phyloP scores from a whole-genome alignment of 2,329 filamentous ascomycete species.

The Ramularia endophylla region DNA sequence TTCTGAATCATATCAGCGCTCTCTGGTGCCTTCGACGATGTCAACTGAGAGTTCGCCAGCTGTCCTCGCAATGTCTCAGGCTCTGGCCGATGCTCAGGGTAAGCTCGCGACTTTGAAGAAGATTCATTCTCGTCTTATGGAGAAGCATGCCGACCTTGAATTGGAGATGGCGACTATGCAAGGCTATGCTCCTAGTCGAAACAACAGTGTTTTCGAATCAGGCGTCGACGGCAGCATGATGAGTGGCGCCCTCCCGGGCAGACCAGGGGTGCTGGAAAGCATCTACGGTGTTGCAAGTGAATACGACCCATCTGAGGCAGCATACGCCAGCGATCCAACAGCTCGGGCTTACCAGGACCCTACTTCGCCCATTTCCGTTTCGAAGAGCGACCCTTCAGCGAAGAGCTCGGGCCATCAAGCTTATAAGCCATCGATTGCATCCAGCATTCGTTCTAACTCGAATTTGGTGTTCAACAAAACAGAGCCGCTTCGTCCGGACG shows the following conservation, averaged over 20 bases:
- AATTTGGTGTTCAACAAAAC: constrained; percentile 23
- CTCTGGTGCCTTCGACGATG: constrained; percentile 3
- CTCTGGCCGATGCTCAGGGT: constrained; percentile 41
- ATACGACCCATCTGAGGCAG: constrained; percentile 12
- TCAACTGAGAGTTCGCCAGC: constrained; percentile 3
- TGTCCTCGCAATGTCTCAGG: constrained; percentile 16
- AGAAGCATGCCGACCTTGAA: constrained; percentile 45
- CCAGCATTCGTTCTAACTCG: background rate
- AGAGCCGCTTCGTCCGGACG: constrained; percentile 24
- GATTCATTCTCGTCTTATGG: constrained; percentile 45
- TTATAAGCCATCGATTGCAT: background rate
- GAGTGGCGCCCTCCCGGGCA: constrained; percentile 14
- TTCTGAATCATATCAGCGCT: constrained; percentile 8
- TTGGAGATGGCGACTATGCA: constrained; percentile 16
- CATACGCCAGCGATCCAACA: constrained; percentile 22
- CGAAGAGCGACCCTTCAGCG: constrained; percentile 14
- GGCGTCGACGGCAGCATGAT: constrained; percentile 9
- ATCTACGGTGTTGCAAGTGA: constrained; percentile 21
- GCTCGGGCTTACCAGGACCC: constrained; percentile 6
- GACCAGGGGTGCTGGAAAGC: constrained; percentile 16
- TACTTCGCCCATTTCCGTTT: constrained; percentile 12
- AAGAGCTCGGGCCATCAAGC: background rate
- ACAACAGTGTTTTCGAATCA: constrained; percentile 2
- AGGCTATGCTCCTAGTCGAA: constrained; percentile 21
- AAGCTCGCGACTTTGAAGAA: constrained; percentile 48